A percentile compares a stretch with the other conserved stretches of the same genome.
Evolutionary conservation across 2,329 filamentous ascomycete species (phyloP).

Genomic region (Fonsecaea pugnacius): DNA sequence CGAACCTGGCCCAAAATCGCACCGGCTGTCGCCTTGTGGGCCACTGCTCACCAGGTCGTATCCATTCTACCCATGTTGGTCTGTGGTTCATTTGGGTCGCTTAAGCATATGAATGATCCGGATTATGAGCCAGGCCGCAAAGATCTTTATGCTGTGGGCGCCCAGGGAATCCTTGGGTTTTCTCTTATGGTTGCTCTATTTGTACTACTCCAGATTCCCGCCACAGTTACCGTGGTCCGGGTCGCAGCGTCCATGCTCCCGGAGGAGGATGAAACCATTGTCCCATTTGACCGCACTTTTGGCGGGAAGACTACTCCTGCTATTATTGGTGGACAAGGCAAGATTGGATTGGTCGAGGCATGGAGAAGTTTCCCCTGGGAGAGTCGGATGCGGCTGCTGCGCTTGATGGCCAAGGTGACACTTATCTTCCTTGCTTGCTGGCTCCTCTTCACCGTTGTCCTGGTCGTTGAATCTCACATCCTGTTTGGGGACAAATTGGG

Average conservation of each 20-base stretch:
- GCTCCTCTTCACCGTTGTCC: conserved; percentile 53
- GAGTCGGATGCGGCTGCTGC: conserved; percentile 73
- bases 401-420: conserved; percentile 74
- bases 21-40: conserved; percentile 67
- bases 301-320: conserved; percentile 75
- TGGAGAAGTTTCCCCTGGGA: conserved; percentile 77
- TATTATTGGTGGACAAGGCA: conserved; percentile 73
- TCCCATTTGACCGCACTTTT: conserved; percentile 89
- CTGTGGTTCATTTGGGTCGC: conserved; percentile 55
- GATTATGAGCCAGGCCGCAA: conserved; percentile 41
- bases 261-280: conserved; percentile 78
- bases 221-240: conserved; percentile 75
- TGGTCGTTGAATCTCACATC: conserved; percentile 60
- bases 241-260: conserved; percentile 86
- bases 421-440: conserved; percentile 57
- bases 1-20: conserved; percentile 70
- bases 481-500: conserved; percentile 46
- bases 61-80: conserved; percentile 48
- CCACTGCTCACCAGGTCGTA: conserved; percentile 58
- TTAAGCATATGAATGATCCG: conserved; percentile 44
- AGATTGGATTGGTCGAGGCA: conserved; percentile 72
- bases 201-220: conserved; percentile 72
- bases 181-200: conserved; percentile 54
- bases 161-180: conserved; percentile 50
- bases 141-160: conserved; percentile 45